A percentile compares a stretch with the other conserved stretches of the same genome.
Evolutionary conservation across 495 filamentous ascomycete species (phyloP).

Genomic region (Xylaria castorea): DNA sequence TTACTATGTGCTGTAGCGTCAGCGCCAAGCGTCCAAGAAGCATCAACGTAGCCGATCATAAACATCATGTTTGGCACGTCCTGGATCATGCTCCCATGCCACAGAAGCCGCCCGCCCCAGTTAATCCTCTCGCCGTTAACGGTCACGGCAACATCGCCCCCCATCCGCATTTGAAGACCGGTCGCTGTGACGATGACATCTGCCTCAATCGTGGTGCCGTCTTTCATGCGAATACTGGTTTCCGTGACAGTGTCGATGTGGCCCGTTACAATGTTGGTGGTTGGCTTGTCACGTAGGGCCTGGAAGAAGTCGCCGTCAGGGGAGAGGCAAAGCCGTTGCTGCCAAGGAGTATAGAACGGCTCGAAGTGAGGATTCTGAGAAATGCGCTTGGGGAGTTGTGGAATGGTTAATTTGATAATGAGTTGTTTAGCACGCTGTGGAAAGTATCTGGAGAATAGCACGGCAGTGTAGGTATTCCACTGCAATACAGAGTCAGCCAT

Average conservation of each 20-base stretch:
- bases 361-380: slow-evolving; percentile 72
- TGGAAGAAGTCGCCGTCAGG: slow-evolving; percentile 78
- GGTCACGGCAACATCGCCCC: slow-evolving; percentile 54
- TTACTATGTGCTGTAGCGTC: slow-evolving; percentile 56
- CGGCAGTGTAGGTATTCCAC: slow-evolving; percentile 7
- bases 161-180: slow-evolving; percentile 65
- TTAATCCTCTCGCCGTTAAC: slow-evolving; percentile 64
- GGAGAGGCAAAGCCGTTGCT: slow-evolving; percentile 75
- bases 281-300: slow-evolving; percentile 58
- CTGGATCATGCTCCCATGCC: slow-evolving; percentile 67
- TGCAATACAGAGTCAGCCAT: not conserved
- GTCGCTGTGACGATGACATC: slow-evolving; percentile 82
- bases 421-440: slow-evolving; percentile 57
- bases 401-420: slow-evolving; percentile 49
- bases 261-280: slow-evolving; percentile 70
- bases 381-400: slow-evolving; percentile 61
- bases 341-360: slow-evolving; percentile 73
- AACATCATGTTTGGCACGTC: slow-evolving; percentile 64
- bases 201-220: slow-evolving; percentile 63
- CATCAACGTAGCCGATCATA: slow-evolving; percentile 64
- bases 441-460: slow-evolving; percentile 61
- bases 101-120: slow-evolving; percentile 56
- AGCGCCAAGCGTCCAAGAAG: slow-evolving; percentile 66
- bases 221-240: slow-evolving; percentile 62
- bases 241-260: slow-evolving; percentile 68